phyloP scores from a whole-genome alignment of 2,329 filamentous ascomycete genomes.

The Leptographium lundbergii region DNA sequence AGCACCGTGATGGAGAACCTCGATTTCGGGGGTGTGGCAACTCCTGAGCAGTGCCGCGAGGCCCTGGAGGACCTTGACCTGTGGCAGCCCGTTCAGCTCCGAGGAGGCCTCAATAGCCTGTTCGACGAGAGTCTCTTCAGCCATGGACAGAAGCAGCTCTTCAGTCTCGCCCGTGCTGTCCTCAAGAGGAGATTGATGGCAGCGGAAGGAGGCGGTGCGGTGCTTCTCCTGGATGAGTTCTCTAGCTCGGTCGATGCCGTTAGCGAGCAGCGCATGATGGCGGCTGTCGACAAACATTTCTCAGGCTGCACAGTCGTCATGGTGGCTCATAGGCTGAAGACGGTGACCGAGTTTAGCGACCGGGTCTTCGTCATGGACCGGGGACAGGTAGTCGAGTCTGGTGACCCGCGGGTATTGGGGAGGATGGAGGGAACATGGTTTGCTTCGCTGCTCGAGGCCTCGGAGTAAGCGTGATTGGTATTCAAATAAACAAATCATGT shows the following conservation, averaged over 20 bases:
- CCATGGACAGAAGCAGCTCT: conserved; percentile 50
- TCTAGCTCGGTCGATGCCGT: conserved; percentile 27
- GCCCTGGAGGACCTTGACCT: conserved; percentile 25
- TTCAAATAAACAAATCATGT: no score
- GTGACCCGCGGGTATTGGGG: conserved; percentile 6
- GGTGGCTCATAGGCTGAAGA: conserved; percentile 32
- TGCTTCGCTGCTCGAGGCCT: background rate
- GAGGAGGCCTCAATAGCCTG: conserved; percentile 21
- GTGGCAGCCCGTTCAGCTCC: conserved; percentile 16
- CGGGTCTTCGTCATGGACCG: conserved; percentile 36
- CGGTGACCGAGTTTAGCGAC: conserved; percentile 38
- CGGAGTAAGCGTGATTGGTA: no score
- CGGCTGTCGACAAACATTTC: conserved; percentile 27
- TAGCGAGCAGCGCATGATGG: conserved; percentile 29
- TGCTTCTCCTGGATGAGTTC: conserved; percentile 30
- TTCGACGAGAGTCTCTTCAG: conserved; percentile 32
- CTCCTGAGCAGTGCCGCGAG: conserved; percentile 7
- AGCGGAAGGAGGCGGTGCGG: conserved; percentile 15
- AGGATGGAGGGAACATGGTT: conserved; percentile 9
- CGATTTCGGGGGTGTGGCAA: conserved; percentile 23
- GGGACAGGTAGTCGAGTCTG: conserved; percentile 31
- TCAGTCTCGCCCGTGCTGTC: conserved; percentile 48
- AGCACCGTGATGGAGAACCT: conserved; percentile 27
- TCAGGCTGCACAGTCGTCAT: conserved; percentile 38
- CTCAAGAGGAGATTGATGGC: conserved; percentile 17